Conservation (phyloP, 2,329 filamentous ascomycete species). For the Fusarium cyanostomum region DNA sequence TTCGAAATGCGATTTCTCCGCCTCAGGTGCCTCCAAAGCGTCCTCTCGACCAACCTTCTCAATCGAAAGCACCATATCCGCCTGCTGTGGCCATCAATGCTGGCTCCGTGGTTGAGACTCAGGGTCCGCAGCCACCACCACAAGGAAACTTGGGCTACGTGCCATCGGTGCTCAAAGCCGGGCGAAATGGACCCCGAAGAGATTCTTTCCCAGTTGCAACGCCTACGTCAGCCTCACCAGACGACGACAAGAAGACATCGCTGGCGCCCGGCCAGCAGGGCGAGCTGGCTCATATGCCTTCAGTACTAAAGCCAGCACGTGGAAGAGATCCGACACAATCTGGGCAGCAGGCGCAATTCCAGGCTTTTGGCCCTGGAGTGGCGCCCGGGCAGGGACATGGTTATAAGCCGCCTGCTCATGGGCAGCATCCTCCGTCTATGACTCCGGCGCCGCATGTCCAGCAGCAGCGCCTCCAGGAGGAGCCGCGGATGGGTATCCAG, state of each 20-base stretch:
- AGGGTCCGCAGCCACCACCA: neutral
- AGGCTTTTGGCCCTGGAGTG: neutral
- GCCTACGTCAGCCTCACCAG: neutral
- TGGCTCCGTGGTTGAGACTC: neutral
- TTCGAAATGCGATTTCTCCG: constrained; percentile 38
- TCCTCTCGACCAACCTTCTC: constrained; percentile 13
- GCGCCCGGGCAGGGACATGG: constrained; percentile 18
- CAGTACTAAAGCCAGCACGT: constrained; percentile 39
- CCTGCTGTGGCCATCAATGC: neutral
- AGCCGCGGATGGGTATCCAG: constrained; percentile 34
- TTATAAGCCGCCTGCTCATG: constrained; percentile 37
- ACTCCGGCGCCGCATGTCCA: constrained; percentile 35
- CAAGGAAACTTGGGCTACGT: constrained; percentile 9
- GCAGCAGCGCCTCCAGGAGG: constrained; percentile 26
- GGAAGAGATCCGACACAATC: constrained; percentile 28
- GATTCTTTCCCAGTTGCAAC: neutral
- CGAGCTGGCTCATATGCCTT: constrained; percentile 32
- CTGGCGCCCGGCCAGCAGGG: constrained; percentile 11
- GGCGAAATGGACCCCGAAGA: neutral
- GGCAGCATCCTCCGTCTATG: constrained; percentile 39
- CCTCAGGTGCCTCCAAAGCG: constrained; percentile 35
- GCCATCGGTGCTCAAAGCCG: constrained; percentile 11
- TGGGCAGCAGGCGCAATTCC: constrained; percentile 13
- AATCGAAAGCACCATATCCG: constrained; percentile 9
- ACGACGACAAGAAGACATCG: neutral